phyloP scores from a whole-genome alignment of 192 early-diverging fungal species.

The Entomortierella chlamydospora region DNA sequence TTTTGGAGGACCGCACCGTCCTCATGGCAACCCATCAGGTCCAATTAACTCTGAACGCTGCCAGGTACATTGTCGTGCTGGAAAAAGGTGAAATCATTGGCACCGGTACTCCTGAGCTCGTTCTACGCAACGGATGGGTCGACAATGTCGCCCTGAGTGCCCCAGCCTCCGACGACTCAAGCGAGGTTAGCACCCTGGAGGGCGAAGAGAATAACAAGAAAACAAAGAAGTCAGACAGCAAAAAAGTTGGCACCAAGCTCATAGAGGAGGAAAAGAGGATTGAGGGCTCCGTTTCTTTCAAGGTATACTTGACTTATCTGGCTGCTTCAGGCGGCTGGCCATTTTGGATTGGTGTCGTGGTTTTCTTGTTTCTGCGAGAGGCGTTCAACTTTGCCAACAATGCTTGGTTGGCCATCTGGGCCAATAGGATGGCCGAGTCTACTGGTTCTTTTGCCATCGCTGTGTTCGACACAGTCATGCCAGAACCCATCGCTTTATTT shows the following conservation, averaged over 20 bases:
- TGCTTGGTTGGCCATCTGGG: conserved; percentile 64
- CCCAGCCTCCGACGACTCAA: conserved; percentile 13
- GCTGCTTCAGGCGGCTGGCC: conserved; percentile 67
- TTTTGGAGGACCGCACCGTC: conserved; percentile 80
- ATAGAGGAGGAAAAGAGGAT: conserved; percentile 86
- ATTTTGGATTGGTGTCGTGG: conserved; percentile 69
- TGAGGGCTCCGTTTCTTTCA: conserved; percentile 78
- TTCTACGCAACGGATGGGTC: conserved; percentile 54
- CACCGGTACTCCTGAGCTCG: conserved; percentile 40
- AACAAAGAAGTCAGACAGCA: conserved; percentile 37
- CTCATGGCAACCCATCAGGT: conserved; percentile 91
- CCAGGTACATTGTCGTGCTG: conserved; percentile 65
- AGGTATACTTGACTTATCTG: conserved; percentile 84
- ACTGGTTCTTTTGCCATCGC: conserved; percentile 14
- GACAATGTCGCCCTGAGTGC: conserved; percentile 41
- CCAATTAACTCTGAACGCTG: conserved; percentile 63
- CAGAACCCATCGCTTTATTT: conserved; percentile 6
- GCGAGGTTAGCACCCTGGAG: conserved; percentile 45
- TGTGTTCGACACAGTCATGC: conserved; percentile 4
- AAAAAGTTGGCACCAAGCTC: conserved; percentile 58
- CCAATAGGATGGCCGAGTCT: conserved; percentile 44
- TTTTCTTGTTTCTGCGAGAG: conserved; percentile 51
- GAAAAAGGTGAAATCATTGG: conserved; percentile 49
- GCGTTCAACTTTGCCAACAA: conserved; percentile 57
- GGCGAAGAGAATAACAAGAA: conserved; percentile 54